These are phyloP conservation scores for Globisporangium orthogonon DNA, from an alignment of 352 stramenopile species.

Conservation along the genomic window DNA sequence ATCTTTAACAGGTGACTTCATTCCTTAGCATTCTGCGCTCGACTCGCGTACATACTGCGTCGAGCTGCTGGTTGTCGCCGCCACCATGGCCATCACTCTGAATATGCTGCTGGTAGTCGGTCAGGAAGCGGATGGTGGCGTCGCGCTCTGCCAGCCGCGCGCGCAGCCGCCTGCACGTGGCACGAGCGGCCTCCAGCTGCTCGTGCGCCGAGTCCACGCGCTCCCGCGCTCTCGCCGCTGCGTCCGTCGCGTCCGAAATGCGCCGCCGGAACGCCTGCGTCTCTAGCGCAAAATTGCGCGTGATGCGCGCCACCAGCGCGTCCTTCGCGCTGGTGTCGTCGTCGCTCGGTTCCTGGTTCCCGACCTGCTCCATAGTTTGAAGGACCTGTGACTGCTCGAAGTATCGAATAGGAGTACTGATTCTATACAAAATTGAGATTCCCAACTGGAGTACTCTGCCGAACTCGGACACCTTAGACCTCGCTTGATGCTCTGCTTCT, in stretches of 20 bases:
- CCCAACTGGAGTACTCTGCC: no score
- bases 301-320: slow-evolving; percentile 38
- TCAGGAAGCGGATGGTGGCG: slow-evolving; percentile 32
- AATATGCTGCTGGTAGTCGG: slow-evolving; percentile 35
- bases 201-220: slow-evolving; percentile 30
- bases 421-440: no score
- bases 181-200: slow-evolving; percentile 38
- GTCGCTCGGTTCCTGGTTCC: neutral
- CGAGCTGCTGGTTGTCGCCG: slow-evolving; percentile 8
- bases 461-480: no score
- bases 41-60: slow-evolving; percentile 2
- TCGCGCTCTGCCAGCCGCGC: slow-evolving; percentile 57
- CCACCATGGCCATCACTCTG: slow-evolving; percentile 1
- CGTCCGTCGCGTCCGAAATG: slow-evolving; percentile 24
- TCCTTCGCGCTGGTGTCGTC: neutral
- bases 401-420: no score
- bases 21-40: neutral
- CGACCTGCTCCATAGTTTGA: neutral
- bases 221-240: slow-evolving; percentile 18
- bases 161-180: slow-evolving; percentile 53
- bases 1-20: neutral
- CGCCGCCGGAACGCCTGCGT: slow-evolving; percentile 36
- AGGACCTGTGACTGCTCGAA: no score
- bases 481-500: no score
- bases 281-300: slow-evolving; percentile 51